These are phyloP conservation scores for Venturiaceae sp. DNA, from an alignment of 2,329 filamentous ascomycete genomes.

Conservation along the genomic window DNA sequence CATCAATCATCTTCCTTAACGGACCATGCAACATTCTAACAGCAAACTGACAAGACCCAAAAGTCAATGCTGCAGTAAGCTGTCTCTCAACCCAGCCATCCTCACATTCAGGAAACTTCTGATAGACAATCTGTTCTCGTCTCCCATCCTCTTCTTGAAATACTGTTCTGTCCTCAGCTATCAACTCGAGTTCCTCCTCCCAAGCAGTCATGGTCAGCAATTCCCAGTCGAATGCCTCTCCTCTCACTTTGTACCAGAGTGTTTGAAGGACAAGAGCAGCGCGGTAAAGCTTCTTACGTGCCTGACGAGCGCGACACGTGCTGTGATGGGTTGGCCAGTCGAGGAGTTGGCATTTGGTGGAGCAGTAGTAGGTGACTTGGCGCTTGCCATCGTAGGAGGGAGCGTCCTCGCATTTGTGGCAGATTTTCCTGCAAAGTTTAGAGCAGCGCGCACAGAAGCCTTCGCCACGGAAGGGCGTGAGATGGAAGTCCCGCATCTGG, in stretches of 20 bases:
- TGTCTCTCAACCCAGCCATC: background rate
- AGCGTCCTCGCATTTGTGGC: slow-evolving; percentile 2
- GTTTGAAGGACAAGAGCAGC: background rate
- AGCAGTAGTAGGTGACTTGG: background rate
- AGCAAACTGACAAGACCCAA: background rate
- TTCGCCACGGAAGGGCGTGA: background rate
- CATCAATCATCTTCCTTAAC: background rate
- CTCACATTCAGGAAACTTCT: background rate
- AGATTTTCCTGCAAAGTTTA: background rate
- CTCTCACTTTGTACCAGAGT: background rate
- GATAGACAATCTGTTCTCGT: background rate
- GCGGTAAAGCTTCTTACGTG: background rate
- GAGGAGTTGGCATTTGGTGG: background rate
- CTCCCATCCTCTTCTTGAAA: background rate
- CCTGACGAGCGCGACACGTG: background rate
- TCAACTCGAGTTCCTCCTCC: background rate
- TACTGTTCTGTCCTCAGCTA: background rate
- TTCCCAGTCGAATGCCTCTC: background rate
- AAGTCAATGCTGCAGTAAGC: background rate
- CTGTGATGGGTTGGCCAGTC: background rate
- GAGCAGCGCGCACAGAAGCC: background rate
- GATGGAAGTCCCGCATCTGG: background rate
- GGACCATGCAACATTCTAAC: background rate
- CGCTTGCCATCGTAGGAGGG: background rate
- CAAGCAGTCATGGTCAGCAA: background rate